These are phyloP conservation scores for Ceratocystis cubensis DNA, from an alignment of 2,329 filamentous ascomycete species.

Conservation along the genomic window DNA sequence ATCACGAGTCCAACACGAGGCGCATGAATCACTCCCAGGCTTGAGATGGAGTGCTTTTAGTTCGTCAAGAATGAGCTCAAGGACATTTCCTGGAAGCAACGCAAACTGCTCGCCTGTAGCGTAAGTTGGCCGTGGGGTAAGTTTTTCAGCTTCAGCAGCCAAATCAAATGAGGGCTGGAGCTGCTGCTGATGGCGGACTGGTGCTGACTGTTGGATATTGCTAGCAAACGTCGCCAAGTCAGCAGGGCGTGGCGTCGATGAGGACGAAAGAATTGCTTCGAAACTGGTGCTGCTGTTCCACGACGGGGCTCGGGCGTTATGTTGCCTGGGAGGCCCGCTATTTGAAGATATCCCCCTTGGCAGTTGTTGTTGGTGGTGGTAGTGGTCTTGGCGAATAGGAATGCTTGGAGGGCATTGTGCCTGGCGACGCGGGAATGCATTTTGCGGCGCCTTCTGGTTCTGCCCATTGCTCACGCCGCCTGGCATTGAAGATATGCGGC, in stretches of 20 bases:
- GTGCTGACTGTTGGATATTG: conserved; percentile 13
- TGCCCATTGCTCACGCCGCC: conserved; percentile 13
- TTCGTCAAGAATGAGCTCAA: conserved; percentile 43
- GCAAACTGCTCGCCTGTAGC: conserved; percentile 41
- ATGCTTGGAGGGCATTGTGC: conserved; percentile 22
- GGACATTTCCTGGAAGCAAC: conserved; percentile 45
- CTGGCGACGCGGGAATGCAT: conserved; percentile 26
- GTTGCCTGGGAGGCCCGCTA: conserved; percentile 14
- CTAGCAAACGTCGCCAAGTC: conserved; percentile 23
- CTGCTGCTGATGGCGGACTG: conserved; percentile 17
- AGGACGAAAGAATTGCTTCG: conserved; percentile 30
- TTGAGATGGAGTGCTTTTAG: conserved; percentile 41
- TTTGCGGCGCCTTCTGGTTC: conserved; percentile 1
- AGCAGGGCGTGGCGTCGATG: conserved; percentile 20
- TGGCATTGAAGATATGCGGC: conserved; percentile 28
- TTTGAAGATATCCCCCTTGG: no score
- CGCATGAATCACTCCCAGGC: conserved; percentile 40
- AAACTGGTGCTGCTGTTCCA: conserved; percentile 28
- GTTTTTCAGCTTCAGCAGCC: conserved; percentile 25
- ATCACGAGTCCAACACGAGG: conserved; percentile 55
- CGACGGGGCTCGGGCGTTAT: conserved; percentile 25
- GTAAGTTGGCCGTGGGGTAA: conserved; percentile 27
- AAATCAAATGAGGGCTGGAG: conserved; percentile 20
- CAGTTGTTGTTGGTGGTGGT: background rate
- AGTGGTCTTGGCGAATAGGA: background rate